phyloP scores from a whole-genome alignment of 2,329 filamentous ascomycete genomes.

The Cryphonectria japonica region DNA sequence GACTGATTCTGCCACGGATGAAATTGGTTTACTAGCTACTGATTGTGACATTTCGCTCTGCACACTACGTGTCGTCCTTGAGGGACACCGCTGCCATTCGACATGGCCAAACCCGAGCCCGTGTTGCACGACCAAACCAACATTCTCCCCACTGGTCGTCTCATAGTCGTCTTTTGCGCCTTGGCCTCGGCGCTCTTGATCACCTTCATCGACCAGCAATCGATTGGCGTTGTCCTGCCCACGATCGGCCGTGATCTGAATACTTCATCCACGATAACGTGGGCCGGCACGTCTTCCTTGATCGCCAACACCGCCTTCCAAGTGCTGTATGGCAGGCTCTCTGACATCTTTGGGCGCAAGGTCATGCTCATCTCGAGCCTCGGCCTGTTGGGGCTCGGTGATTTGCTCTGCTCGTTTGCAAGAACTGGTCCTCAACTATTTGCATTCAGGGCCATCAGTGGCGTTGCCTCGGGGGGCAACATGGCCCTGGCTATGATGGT shows the following conservation, averaged over 20 bases:
- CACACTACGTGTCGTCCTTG: background rate
- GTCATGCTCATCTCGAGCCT: conserved; percentile 58
- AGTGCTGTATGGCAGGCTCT: conserved; percentile 65
- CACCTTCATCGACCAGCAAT: conserved; percentile 61
- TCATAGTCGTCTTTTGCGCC: conserved; percentile 54
- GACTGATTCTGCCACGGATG: background rate
- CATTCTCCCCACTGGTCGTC: conserved; percentile 54
- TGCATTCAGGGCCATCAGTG: conserved; percentile 62
- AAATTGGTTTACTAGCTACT: too few relatives aligned
- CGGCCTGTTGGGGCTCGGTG: conserved; percentile 56
- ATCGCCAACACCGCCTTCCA: conserved; percentile 66
- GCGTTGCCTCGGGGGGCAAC: conserved; percentile 66
- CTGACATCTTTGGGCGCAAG: conserved; percentile 65
- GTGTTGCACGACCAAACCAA: conserved; percentile 57
- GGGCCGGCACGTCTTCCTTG: conserved; percentile 57
- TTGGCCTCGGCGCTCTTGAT: conserved; percentile 58
- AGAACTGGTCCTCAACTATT: conserved; percentile 62
- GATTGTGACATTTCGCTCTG: background rate
- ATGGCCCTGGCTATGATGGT: conserved; percentile 64
- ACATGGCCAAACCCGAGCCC: conserved; percentile 25
- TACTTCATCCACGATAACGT: conserved; percentile 55
- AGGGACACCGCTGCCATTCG: background rate
- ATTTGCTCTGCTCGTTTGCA: conserved; percentile 62
- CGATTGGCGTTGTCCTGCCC: conserved; percentile 55
- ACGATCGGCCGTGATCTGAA: conserved; percentile 53